phyloP scores from a whole-genome alignment of 352 stramenopile species.

The Globisporangium iwayamae region DNA sequence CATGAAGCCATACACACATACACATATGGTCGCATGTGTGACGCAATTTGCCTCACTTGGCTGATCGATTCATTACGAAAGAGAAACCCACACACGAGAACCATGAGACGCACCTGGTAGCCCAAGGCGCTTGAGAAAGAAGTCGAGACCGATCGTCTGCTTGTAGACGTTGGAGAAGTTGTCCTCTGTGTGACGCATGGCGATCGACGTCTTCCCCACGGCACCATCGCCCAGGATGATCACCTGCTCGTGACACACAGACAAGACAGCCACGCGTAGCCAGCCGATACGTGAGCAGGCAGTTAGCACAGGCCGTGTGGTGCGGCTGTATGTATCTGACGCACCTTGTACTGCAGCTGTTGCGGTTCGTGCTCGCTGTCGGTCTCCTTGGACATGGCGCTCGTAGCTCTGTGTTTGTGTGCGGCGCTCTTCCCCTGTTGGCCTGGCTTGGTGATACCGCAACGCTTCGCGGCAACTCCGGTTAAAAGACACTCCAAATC shows the following conservation, averaged over 20 bases:
- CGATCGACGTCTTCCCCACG: constrained; percentile 95
- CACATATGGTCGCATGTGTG: background rate
- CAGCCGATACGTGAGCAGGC: background rate
- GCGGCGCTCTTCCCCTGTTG: too few relatives aligned
- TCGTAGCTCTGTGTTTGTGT: background rate
- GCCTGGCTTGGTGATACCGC: background rate
- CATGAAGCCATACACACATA: background rate
- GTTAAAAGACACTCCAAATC: too few relatives aligned
- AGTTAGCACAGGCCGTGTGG: constrained; percentile 2
- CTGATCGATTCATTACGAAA: background rate
- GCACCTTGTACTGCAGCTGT: constrained; percentile 87
- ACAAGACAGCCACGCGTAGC: background rate
- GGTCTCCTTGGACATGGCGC: constrained; percentile 75
- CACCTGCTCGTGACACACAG: constrained; percentile 58
- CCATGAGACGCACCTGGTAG: constrained; percentile 56
- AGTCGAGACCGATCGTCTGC: constrained; percentile 94
- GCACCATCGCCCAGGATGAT: constrained; percentile 93
- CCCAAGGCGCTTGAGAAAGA: constrained; percentile 93
- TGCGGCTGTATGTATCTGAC: background rate
- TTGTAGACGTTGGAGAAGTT: constrained; percentile 93
- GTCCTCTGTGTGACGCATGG: constrained; percentile 89
- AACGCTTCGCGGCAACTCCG: background rate
- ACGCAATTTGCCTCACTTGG: background rate
- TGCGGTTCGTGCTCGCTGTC: constrained; percentile 79
- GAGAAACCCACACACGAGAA: background rate